Evolutionary conservation across 805 yeast genomes (phyloP).

Genomic region (Debaryomyces maramus): DNA sequence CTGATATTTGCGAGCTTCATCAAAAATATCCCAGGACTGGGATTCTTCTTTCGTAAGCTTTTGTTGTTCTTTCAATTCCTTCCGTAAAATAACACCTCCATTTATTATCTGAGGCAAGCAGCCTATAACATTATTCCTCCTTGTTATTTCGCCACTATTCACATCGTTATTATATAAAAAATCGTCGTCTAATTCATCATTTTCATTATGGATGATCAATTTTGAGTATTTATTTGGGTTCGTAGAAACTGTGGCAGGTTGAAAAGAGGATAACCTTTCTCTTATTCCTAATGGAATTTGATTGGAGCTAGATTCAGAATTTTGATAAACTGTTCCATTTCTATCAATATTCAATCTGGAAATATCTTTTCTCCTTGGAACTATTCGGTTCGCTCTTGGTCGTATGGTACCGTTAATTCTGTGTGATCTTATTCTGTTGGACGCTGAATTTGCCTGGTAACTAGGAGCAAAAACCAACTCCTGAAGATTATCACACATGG

Average conservation of each 20-base stretch:
- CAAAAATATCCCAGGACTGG: conserved; percentile 38
- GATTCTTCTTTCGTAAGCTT: conserved; percentile 35
- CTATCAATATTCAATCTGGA: neutral
- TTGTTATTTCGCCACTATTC: neutral
- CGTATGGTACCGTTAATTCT: neutral
- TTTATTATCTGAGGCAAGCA: conserved; percentile 25
- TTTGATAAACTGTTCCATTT: neutral
- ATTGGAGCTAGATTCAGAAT: neutral
- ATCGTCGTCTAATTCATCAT: conserved; percentile 31
- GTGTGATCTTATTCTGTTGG: neutral
- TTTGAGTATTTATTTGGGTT: conserved; percentile 10
- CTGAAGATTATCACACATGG: conserved; percentile 50
- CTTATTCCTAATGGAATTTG: neutral
- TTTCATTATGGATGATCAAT: conserved; percentile 28
- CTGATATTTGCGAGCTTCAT: conserved; percentile 22
- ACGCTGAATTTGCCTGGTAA: neutral
- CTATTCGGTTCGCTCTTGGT: neutral
- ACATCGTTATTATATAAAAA: conserved; percentile 21
- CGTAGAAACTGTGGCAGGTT: neutral
- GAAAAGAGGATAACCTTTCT: neutral
- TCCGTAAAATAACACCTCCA: conserved; percentile 39
- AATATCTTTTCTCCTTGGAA: neutral
- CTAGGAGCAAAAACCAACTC: conserved; percentile 14
- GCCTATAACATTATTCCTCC: neutral
- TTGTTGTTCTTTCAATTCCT: conserved; percentile 30